Conservation (phyloP, 345 rosid species). For the Eucalyptus marginata region DNA sequence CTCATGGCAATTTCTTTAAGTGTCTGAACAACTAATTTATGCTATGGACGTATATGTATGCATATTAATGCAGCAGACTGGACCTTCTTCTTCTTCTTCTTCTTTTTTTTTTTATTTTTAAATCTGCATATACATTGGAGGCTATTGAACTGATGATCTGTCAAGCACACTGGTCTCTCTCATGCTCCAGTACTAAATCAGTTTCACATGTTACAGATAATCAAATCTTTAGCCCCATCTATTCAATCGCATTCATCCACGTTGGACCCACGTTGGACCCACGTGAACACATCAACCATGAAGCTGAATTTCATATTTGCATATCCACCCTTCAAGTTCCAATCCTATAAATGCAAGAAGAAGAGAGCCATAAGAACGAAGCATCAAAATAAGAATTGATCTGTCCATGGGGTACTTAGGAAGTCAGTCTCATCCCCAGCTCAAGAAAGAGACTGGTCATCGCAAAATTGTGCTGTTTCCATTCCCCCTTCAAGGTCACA, state of each 20-base stretch:
- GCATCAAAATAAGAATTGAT: background rate
- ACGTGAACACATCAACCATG: background rate
- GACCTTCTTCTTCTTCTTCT: background rate
- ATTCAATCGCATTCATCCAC: background rate
- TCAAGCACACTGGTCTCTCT: background rate
- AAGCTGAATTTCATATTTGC: background rate
- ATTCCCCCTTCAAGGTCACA: slow-evolving; percentile 48
- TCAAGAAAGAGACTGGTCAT: background rate
- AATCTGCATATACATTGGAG: background rate
- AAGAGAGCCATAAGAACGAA: background rate
- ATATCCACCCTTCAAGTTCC: background rate
- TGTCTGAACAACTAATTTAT: background rate
- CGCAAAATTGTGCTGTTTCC: slow-evolving; percentile 32
- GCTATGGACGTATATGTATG: background rate
- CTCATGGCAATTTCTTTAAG: background rate
- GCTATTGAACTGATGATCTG: background rate
- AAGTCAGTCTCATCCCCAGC: background rate
- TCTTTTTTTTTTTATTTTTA: background rate
- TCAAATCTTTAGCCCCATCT: background rate
- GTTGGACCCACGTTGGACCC: background rate
- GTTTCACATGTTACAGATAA: background rate
- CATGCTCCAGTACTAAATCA: background rate
- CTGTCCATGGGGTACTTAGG: background rate
- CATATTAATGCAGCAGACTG: background rate
- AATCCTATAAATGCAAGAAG: background rate